These are phyloP conservation scores for Boletus huronensis DNA, from an alignment of 768 basidiomycete genomes.

Conservation along the genomic window DNA sequence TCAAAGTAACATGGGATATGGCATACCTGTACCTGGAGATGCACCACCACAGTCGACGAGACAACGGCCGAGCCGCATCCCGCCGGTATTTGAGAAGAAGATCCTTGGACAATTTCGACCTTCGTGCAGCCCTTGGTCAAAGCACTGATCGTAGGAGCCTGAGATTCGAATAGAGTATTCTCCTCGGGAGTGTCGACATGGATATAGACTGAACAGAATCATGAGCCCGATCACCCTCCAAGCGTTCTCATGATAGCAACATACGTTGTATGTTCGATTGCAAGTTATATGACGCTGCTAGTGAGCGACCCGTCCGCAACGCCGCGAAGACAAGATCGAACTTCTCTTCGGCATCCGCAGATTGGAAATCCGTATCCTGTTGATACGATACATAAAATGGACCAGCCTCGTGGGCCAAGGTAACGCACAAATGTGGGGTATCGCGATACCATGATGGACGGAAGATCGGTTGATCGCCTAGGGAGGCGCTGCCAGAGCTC, in stretches of 20 bases:
- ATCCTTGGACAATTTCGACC: constrained; percentile 60
- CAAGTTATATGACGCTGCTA: constrained; percentile 79
- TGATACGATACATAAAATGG: not conserved
- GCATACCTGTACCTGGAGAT: constrained; percentile 82
- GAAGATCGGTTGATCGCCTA: constrained; percentile 72
- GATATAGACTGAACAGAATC: constrained; percentile 54
- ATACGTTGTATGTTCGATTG: constrained; percentile 60
- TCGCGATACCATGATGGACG: constrained; percentile 85
- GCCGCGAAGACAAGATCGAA: constrained; percentile 85
- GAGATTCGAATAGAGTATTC: constrained; percentile 64
- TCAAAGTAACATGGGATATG: not conserved
- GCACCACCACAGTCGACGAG: constrained; percentile 67
- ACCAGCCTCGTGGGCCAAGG: not conserved
- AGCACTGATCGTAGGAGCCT: constrained; percentile 69
- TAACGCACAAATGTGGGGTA: constrained; percentile 76
- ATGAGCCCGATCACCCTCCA: not conserved
- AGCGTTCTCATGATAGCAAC: not conserved
- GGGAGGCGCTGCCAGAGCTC: constrained; percentile 98
- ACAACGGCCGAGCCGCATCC: constrained; percentile 84
- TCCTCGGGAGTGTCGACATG: constrained; percentile 64
- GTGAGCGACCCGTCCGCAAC: constrained; percentile 51
- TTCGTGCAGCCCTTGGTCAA: constrained; percentile 88
- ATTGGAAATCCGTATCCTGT: constrained; percentile 62
- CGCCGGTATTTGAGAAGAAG: constrained; percentile 61
- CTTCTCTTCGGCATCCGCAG: constrained; percentile 69